Percentiles rank a stretch among this genome's conserved stretches.
phyloP scores from a whole-genome alignment of 768 basidiomycete genomes.

The button mushroom (Agaricus bisporus) region DNA sequence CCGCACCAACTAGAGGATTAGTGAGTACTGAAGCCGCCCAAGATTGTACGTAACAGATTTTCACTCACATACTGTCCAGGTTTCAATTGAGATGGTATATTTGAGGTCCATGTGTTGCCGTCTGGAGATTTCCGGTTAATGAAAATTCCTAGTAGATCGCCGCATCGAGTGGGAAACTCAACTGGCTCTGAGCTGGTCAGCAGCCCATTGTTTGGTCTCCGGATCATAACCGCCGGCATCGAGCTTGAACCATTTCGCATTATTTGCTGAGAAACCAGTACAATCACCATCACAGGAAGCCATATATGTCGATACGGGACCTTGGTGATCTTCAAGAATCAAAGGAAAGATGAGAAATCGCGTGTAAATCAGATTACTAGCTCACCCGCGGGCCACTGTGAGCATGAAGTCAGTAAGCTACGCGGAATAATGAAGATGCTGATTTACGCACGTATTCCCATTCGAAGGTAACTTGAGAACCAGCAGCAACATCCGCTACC shows the following conservation, averaged over 20 bases:
- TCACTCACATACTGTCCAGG: constrained; percentile 41
- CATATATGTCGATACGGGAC: constrained; percentile 49
- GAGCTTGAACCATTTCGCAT: constrained; percentile 43
- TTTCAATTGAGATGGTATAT: constrained; percentile 33
- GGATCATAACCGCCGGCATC: constrained; percentile 39
- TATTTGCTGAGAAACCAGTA: constrained; percentile 27
- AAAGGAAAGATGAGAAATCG: constrained; percentile 1
- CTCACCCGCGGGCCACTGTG: constrained; percentile 33
- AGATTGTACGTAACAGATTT: constrained; percentile 15
- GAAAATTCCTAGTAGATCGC: background rate
- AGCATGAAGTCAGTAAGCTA: constrained; percentile 8
- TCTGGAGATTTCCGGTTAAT: constrained; percentile 19
- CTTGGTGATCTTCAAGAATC: constrained; percentile 34
- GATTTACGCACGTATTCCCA: constrained; percentile 35
- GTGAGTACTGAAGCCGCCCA: constrained; percentile 1
- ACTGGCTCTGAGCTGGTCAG: constrained; percentile 36
- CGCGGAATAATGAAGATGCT: constrained; percentile 1
- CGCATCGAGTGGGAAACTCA: constrained; percentile 14
- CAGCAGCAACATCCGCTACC: constrained; percentile 32
- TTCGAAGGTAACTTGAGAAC: constrained; percentile 35
- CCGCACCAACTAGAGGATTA: constrained; percentile 31
- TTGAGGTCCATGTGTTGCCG: constrained; percentile 34
- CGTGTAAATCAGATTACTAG: constrained; percentile 5
- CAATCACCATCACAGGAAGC: constrained; percentile 42
- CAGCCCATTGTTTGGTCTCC: constrained; percentile 32